These are phyloP conservation scores for Colletotrichum spaethianum DNA, from an alignment of 2,329 filamentous ascomycete species.

Conservation along the genomic window DNA sequence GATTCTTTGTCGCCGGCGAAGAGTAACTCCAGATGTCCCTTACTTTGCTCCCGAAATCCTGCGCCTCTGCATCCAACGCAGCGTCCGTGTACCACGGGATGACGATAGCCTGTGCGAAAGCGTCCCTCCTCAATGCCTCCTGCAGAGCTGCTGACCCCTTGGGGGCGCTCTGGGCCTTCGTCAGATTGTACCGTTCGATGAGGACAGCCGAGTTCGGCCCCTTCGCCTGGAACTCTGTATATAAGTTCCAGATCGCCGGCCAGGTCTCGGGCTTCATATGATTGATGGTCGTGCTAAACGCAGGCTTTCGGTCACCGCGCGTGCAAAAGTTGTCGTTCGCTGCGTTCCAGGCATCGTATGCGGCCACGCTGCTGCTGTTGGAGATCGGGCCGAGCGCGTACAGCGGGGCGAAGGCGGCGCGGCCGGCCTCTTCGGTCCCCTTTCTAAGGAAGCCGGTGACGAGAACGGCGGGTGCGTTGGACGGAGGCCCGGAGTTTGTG, in stretches of 20 bases:
- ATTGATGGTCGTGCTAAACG: constrained; percentile 52
- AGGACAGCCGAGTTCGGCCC: constrained; percentile 52
- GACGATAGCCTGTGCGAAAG: constrained; percentile 50
- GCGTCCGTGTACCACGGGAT: constrained; percentile 57
- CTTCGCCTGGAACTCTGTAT: constrained; percentile 51
- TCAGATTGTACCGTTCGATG: constrained; percentile 55
- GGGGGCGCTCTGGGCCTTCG: constrained; percentile 45
- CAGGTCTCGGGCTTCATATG: constrained; percentile 53
- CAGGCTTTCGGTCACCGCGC: constrained; percentile 55
- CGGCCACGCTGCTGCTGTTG: constrained; percentile 47
- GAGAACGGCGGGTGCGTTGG: constrained; percentile 47
- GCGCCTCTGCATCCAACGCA: constrained; percentile 51
- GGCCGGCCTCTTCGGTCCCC: constrained; percentile 50
- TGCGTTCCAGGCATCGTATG: constrained; percentile 56
- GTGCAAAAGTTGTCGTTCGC: constrained; percentile 54
- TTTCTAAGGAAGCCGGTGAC: constrained; percentile 48
- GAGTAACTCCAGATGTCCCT: constrained; percentile 47
- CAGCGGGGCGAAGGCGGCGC: constrained; percentile 52
- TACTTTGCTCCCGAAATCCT: constrained; percentile 50
- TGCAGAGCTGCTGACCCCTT: constrained; percentile 46
- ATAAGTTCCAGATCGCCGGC: constrained; percentile 56
- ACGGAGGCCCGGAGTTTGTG: constrained; percentile 40
- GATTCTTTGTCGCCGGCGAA: constrained; percentile 41
- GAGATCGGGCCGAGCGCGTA: constrained; percentile 50
- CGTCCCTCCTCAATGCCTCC: constrained; percentile 52